Evolutionary conservation across 1,139 yeast genomes (phyloP).

Genomic region (Taphrina populina): DNA sequence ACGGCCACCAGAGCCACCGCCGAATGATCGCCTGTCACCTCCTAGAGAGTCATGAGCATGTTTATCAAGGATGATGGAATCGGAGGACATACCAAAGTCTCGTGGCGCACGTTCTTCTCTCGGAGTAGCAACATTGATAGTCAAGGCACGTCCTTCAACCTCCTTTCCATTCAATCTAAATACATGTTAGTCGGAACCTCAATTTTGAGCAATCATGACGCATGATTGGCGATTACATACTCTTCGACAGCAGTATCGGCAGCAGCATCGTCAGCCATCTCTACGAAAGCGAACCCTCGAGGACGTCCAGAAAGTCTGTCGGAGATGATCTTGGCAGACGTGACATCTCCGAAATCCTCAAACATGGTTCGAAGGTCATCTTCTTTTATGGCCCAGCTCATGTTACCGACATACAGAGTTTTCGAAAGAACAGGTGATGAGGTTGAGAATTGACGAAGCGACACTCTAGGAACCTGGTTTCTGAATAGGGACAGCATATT

Average conservation of each 20-base stretch:
- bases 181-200: no score
- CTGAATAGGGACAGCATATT: constrained; percentile 8
- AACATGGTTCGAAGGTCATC: constrained; percentile 72
- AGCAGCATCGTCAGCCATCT: constrained; percentile 9
- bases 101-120: constrained; percentile 55
- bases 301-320: constrained; percentile 33
- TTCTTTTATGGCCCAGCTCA: constrained; percentile 83
- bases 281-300: constrained; percentile 32
- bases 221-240: constrained; percentile 47
- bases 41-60: neutral
- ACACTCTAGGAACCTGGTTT: neutral
- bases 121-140: constrained; percentile 68
- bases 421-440: constrained; percentile 66
- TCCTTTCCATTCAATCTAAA: constrained; percentile 23
- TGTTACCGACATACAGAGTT: constrained; percentile 92
- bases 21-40: constrained; percentile 11
- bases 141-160: constrained; percentile 5
- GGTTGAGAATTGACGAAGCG: constrained; percentile 22
- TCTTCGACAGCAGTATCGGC: constrained; percentile 46
- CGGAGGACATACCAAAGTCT: constrained; percentile 44
- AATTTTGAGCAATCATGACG: neutral
- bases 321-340: constrained; percentile 8
- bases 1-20: constrained; percentile 7
- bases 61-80: neutral
- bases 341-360: constrained; percentile 33